phyloP scores from a whole-genome alignment of 2,329 filamentous ascomycete genomes.

The Ceratocystis harringtonii region DNA sequence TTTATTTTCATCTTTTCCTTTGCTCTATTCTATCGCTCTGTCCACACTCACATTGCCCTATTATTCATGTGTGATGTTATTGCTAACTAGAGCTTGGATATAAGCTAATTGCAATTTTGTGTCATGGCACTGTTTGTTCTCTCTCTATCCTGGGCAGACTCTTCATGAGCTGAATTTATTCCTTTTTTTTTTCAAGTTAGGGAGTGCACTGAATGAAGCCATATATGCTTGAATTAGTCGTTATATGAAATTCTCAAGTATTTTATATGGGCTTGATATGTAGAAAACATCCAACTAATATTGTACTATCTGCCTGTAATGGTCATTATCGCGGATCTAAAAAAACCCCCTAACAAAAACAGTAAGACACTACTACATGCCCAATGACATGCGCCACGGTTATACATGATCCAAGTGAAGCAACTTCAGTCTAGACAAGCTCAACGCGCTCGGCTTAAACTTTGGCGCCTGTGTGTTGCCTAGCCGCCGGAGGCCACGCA shows the following conservation, averaged over 20 bases:
- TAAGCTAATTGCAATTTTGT: background rate
- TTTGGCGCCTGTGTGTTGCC: background rate
- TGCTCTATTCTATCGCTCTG: constrained; percentile 23
- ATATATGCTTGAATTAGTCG: background rate
- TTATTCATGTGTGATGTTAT: background rate
- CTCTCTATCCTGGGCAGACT: too few relatives aligned
- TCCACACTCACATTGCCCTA: background rate
- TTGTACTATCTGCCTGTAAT: too few relatives aligned
- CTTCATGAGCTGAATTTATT: background rate
- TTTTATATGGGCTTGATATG: background rate
- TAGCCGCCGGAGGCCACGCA: background rate
- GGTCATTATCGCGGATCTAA: background rate
- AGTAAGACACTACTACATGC: background rate
- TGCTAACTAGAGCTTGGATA: constrained; percentile 3
- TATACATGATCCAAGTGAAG: background rate
- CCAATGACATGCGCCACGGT: background rate
- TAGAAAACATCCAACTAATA: background rate
- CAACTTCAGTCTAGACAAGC: background rate
- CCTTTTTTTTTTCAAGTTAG: constrained; percentile 19
- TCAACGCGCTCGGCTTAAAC: background rate
- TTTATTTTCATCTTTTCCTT: constrained; percentile 26
- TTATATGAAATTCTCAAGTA: background rate
- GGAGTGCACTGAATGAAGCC: background rate
- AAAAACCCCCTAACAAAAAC: background rate
- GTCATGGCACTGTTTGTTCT: background rate